Evolutionary conservation across 2,329 filamentous ascomycete genomes (phyloP).

Genomic region (Diaporthe australafricana): DNA sequence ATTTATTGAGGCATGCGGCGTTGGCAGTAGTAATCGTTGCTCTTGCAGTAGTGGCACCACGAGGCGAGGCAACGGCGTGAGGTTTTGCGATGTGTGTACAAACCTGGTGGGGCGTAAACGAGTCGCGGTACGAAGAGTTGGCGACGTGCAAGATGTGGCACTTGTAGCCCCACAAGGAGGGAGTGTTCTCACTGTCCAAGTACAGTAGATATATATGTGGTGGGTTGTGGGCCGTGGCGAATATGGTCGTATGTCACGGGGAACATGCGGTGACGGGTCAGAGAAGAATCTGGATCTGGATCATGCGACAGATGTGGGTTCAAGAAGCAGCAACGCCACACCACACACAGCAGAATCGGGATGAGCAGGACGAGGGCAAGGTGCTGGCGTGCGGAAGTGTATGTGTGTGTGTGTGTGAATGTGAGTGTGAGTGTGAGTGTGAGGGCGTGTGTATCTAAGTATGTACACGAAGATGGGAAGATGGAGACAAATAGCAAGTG

Average conservation of each 20-base stretch:
- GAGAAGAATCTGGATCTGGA: neutral
- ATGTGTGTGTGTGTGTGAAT: neutral
- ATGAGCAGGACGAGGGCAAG: neutral
- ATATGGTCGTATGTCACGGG: neutral
- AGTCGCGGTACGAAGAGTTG: neutral
- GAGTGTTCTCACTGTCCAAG: neutral
- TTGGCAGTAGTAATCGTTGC: neutral
- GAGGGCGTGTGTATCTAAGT: neutral
- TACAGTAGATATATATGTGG: neutral
- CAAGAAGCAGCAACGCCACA: neutral
- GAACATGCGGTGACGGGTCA: neutral
- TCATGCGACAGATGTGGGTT: neutral
- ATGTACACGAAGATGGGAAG: neutral
- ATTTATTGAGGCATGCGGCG: slow-evolving; percentile 17
- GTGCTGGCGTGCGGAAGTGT: neutral
- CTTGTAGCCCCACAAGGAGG: neutral
- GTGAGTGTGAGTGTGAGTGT: neutral
- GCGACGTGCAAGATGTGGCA: slow-evolving; percentile 4
- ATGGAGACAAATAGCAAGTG: neutral
- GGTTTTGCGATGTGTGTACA: neutral
- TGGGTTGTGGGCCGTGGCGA: neutral
- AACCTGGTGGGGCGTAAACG: neutral
- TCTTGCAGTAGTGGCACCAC: neutral
- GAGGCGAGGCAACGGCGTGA: neutral
- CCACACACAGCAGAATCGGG: neutral